These are phyloP conservation scores for Naganishia randhawae DNA, from an alignment of 768 basidiomycete genomes.

Conservation along the genomic window DNA sequence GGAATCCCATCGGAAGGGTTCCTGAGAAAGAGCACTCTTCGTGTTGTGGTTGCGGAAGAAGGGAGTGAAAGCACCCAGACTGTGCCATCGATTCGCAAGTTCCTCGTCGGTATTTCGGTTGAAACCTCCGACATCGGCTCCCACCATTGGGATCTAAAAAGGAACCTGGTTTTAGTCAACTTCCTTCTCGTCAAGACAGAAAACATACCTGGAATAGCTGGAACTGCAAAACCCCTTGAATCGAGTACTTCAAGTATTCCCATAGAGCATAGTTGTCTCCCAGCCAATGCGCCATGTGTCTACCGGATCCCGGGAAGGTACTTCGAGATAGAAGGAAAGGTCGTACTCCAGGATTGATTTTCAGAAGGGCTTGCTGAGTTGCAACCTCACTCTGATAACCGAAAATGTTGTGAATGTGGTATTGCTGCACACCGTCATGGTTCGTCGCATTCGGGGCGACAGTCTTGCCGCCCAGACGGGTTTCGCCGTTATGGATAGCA, in stretches of 20 bases:
- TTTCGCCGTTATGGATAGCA: slow-evolving; percentile 68
- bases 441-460: slow-evolving; percentile 72
- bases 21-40: slow-evolving; percentile 64
- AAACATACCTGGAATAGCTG: slow-evolving; percentile 66
- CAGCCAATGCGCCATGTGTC: slow-evolving; percentile 50
- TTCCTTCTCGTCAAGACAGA: background rate
- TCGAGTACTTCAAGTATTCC: slow-evolving; percentile 66
- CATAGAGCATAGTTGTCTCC: slow-evolving; percentile 75
- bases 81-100: slow-evolving; percentile 80
- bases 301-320: slow-evolving; percentile 44
- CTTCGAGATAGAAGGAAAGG: slow-evolving; percentile 56
- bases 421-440: slow-evolving; percentile 55
- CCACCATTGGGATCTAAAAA: slow-evolving; percentile 74
- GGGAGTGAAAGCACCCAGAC: slow-evolving; percentile 73
- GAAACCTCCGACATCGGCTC: slow-evolving; percentile 64
- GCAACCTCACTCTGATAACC: slow-evolving; percentile 64
- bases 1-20: slow-evolving; percentile 76
- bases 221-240: slow-evolving; percentile 76
- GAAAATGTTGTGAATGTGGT: slow-evolving; percentile 36
- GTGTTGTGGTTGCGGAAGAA: slow-evolving; percentile 72
- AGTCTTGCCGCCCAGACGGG: slow-evolving; percentile 60
- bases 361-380: slow-evolving; percentile 60
- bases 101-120: slow-evolving; percentile 70
- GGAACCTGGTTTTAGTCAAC: background rate
- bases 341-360: slow-evolving; percentile 59